These are phyloP conservation scores for Penicillium cosmopolitanum DNA, from an alignment of 495 filamentous ascomycete species.

Conservation along the genomic window DNA sequence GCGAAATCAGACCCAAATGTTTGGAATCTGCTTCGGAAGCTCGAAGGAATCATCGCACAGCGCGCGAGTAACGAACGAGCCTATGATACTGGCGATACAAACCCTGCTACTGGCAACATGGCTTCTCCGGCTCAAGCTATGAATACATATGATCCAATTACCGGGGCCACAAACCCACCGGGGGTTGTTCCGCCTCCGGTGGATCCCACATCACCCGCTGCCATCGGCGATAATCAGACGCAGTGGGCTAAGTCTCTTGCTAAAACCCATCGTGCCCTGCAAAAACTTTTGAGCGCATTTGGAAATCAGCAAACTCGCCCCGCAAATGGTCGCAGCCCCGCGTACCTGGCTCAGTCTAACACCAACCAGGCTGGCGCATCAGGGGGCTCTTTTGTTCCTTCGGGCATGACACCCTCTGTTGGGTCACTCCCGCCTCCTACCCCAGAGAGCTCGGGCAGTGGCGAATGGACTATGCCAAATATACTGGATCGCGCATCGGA, in stretches of 20 bases:
- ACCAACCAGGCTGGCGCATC: conserved; percentile 12
- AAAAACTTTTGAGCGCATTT: conserved; percentile 49
- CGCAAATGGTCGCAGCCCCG: conserved; percentile 11
- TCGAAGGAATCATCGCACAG: conserved; percentile 50
- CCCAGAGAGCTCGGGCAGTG: conserved; percentile 51
- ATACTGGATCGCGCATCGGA: conserved; percentile 50
- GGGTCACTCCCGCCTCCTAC: conserved; percentile 50
- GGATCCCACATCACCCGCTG: conserved; percentile 34
- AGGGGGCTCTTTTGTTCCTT: conserved; percentile 21
- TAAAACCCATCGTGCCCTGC: conserved; percentile 50
- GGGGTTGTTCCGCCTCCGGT: conserved; percentile 25
- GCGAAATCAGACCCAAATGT: conserved; percentile 43
- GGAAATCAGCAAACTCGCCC: conserved; percentile 26
- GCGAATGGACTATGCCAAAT: conserved; percentile 52
- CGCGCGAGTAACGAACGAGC: conserved; percentile 42
- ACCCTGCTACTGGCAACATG: conserved; percentile 19
- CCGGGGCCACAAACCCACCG: conserved; percentile 35
- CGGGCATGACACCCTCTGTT: conserved; percentile 42
- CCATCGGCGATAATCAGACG: conserved; percentile 41
- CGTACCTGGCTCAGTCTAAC: conserved; percentile 17
- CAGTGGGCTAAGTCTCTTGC: conserved; percentile 53
- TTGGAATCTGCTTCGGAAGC: conserved; percentile 43
- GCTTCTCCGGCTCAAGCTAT: conserved; percentile 26
- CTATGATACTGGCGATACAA: conserved; percentile 27
- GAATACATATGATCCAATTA: conserved; percentile 35